phyloP scores from a whole-genome alignment of 768 basidiomycete species.

The Xerocomellus amylosporus region DNA sequence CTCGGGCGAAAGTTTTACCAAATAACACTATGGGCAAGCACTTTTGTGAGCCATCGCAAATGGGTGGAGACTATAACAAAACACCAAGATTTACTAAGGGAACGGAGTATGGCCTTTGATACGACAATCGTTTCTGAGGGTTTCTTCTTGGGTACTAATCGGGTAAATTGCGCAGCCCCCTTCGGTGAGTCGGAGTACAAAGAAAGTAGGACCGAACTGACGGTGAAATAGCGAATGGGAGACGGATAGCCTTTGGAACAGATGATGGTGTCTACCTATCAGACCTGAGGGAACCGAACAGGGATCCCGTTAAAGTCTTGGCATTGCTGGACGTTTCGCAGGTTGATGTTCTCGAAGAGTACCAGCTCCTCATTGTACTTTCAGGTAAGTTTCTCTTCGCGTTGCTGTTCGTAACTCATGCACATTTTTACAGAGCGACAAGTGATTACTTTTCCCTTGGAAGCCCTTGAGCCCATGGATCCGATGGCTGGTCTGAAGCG shows the following conservation, averaged over 20 bases:
- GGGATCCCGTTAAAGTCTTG: constrained; percentile 87
- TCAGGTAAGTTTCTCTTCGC: constrained; percentile 57
- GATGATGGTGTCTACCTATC: constrained; percentile 96
- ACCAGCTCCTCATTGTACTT: constrained; percentile 94
- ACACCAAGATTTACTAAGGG: constrained; percentile 83
- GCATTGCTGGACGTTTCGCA: constrained; percentile 87
- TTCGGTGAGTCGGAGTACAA: constrained; percentile 59
- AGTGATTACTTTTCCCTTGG: constrained; percentile 94
- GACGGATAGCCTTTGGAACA: constrained; percentile 92
- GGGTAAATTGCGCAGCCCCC: constrained; percentile 89
- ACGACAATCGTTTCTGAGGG: constrained; percentile 81
- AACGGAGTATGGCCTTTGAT: constrained; percentile 85
- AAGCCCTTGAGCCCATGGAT: constrained; percentile 86
- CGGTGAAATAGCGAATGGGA: constrained; percentile 60
- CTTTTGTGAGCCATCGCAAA: constrained; percentile 81
- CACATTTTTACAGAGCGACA: constrained; percentile 68
- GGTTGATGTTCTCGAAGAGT: constrained; percentile 95
- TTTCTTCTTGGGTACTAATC: constrained; percentile 81
- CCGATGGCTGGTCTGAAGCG: constrained; percentile 89
- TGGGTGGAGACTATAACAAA: constrained; percentile 92
- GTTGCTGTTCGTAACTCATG: background rate
- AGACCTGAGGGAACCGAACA: constrained; percentile 70
- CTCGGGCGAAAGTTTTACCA: constrained; percentile 92
- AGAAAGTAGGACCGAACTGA: background rate
- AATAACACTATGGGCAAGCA: constrained; percentile 87